phyloP scores from a whole-genome alignment of 192 early-diverging fungal species.

The Rhizoclosmatium globosum region DNA sequence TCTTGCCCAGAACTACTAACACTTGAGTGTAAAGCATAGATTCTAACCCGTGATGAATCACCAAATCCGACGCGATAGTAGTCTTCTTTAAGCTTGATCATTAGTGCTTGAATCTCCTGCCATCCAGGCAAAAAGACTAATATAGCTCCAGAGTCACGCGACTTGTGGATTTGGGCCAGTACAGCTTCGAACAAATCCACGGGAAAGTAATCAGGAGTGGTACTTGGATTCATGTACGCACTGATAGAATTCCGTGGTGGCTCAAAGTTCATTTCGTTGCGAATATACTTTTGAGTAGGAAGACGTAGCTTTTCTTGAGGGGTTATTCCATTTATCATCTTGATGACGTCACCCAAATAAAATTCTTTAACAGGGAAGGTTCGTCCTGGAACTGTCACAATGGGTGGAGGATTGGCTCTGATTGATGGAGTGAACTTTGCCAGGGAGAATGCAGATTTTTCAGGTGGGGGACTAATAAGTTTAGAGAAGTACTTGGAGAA shows the following conservation, averaged over 20 bases:
- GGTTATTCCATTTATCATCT: slow-evolving; percentile 11
- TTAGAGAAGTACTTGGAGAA: slow-evolving; percentile 79
- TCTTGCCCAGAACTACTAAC: slow-evolving; percentile 75
- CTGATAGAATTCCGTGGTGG: slow-evolving; percentile 22
- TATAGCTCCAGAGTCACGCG: slow-evolving; percentile 67
- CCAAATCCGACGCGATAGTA: slow-evolving; percentile 61
- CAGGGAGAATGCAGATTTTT: not conserved
- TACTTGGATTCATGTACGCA: not conserved
- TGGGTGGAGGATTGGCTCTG: slow-evolving; percentile 26
- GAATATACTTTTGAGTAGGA: slow-evolving; percentile 23
- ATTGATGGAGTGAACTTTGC: not conserved
- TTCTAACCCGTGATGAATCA: slow-evolving; percentile 38
- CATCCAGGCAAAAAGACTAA: slow-evolving; percentile 74
- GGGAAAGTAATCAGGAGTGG: slow-evolving; percentile 41
- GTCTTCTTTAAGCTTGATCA: slow-evolving; percentile 57
- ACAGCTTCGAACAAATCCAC: slow-evolving; percentile 64
- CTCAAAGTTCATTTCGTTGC: slow-evolving; percentile 8
- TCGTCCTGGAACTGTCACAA: slow-evolving; percentile 69
- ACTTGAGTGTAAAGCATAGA: slow-evolving; percentile 70
- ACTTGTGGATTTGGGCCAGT: slow-evolving; percentile 61
- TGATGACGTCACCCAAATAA: slow-evolving; percentile 71
- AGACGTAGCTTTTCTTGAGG: not conserved
- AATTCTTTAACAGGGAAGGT: slow-evolving; percentile 60
- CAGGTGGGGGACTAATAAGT: too few species aligned
- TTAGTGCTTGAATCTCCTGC: slow-evolving; percentile 73